Conservation (phyloP, 768 basidiomycete genomes). For the Trichaptum fuscoviolaceum region DNA sequence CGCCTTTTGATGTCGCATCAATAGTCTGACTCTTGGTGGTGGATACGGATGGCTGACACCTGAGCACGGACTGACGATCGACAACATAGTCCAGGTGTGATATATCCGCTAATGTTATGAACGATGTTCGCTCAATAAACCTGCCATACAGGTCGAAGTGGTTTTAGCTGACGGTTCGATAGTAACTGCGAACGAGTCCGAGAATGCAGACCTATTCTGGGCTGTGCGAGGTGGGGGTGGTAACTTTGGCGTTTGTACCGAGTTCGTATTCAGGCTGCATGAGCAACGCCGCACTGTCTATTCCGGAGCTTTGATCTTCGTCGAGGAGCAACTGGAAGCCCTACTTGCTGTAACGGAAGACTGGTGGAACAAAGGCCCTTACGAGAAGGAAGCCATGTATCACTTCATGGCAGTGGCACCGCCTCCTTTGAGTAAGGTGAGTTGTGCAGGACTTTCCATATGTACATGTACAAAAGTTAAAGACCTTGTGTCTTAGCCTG, state of each 20-base stretch:
- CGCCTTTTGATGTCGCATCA: not conserved
- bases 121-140: not conserved
- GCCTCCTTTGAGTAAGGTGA: conserved; percentile 1
- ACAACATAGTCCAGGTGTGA: conserved; percentile 17
- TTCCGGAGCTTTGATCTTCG: conserved; percentile 11
- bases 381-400: conserved; percentile 1
- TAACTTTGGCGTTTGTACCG: conserved; percentile 53
- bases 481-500: conserved; percentile 9
- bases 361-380: conserved; percentile 4
- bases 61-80: conserved; percentile 21
- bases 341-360: not conserved
- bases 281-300: conserved; percentile 23
- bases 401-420: not conserved
- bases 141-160: not conserved
- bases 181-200: not conserved
- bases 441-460: not conserved
- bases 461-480: not conserved
- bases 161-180: conserved; percentile 4
- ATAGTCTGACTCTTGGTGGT: conserved; percentile 19
- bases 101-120: not conserved
- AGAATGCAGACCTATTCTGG: conserved; percentile 10
- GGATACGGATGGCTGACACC: conserved; percentile 20
- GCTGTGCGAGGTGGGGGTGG: conserved; percentile 6
- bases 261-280: conserved; percentile 37
- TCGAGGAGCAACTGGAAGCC: not conserved